These are phyloP conservation scores for Osmozyma mogii DNA, from an alignment of 805 yeast species.

Conservation along the genomic window DNA sequence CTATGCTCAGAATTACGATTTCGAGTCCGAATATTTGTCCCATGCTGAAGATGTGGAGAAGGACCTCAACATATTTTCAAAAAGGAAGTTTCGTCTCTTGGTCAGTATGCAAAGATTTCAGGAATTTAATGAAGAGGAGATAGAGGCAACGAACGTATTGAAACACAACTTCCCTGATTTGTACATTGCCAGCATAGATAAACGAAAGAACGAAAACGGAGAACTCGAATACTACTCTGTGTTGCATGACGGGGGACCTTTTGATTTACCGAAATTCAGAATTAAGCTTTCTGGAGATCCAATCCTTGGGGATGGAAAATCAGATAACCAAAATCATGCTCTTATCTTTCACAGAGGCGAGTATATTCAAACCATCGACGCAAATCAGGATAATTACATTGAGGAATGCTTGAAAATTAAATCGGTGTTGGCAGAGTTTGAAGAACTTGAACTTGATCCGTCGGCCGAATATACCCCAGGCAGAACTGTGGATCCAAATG, in stretches of 20 bases:
- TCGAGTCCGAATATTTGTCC: slow-evolving; percentile 23
- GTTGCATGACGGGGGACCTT: slow-evolving; percentile 40
- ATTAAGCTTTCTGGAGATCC: slow-evolving; percentile 89
- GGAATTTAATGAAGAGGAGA: slow-evolving; percentile 56
- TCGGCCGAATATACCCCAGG: slow-evolving; percentile 54
- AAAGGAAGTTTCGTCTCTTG: slow-evolving; percentile 70
- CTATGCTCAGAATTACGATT: slow-evolving; percentile 55
- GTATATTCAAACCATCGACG: slow-evolving; percentile 90
- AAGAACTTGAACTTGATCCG: slow-evolving; percentile 57
- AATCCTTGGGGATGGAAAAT: slow-evolving; percentile 91
- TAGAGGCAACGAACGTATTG: slow-evolving; percentile 57
- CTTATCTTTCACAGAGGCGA: slow-evolving; percentile 87
- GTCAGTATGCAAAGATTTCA: slow-evolving; percentile 85
- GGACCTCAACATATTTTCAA: slow-evolving; percentile 41
- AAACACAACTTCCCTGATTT: slow-evolving; percentile 67
- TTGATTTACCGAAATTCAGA: slow-evolving; percentile 36
- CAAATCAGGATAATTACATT: slow-evolving; percentile 90
- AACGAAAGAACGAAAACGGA: no score
- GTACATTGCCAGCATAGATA: slow-evolving; percentile 32
- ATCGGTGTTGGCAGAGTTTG: slow-evolving; percentile 84
- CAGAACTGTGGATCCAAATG: slow-evolving; percentile 25
- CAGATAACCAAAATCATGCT: slow-evolving; percentile 90
- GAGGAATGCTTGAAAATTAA: slow-evolving; percentile 92
- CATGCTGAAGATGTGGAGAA: slow-evolving; percentile 8
- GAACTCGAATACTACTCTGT: slow-evolving; percentile 53